These are phyloP conservation scores for Aspergillus flavus DNA, from an alignment of 2,329 filamentous ascomycete genomes.

Conservation along the genomic window DNA sequence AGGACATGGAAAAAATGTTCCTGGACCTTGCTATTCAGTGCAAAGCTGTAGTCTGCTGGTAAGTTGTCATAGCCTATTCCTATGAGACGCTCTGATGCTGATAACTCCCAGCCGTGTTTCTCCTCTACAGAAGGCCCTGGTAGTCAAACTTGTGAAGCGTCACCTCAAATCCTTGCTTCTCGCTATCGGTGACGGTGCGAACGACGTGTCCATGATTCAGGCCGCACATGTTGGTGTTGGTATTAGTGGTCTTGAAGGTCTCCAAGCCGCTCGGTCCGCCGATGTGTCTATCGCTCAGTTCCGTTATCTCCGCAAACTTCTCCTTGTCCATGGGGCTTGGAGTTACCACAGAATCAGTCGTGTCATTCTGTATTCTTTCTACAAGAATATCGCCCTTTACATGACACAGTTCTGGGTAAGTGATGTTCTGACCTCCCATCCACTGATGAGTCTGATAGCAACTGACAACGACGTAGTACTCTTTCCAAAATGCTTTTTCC, in stretches of 20 bases:
- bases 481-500: slow-evolving; percentile 97
- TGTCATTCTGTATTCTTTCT: slow-evolving; percentile 97
- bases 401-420: slow-evolving; percentile 99
- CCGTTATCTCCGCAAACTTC: slow-evolving; percentile 87
- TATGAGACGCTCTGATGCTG: not conserved
- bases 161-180: slow-evolving; percentile 89
- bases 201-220: slow-evolving; percentile 99
- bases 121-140: slow-evolving; percentile 92
- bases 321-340: slow-evolving; percentile 95
- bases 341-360: slow-evolving; percentile 97
- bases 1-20: slow-evolving; percentile 90
- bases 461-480: slow-evolving; percentile 64
- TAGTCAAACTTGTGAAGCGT: slow-evolving; percentile 97
- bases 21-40: slow-evolving; percentile 91
- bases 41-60: slow-evolving; percentile 96
- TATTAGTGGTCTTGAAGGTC: slow-evolving; percentile 94
- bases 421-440: slow-evolving; percentile 18
- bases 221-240: slow-evolving; percentile 96
- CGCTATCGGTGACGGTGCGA: slow-evolving; percentile 95
- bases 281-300: slow-evolving; percentile 97
- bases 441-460: not conserved
- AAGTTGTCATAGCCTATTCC: slow-evolving; percentile 28
- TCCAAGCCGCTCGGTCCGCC: slow-evolving; percentile 92
- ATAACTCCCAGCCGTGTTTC: slow-evolving; percentile 74
- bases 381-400: slow-evolving; percentile 98